Percentiles rank a stretch among this genome's conserved stretches.
phyloP scores from a whole-genome alignment of 257 asterid genomes.

The Solanum corneliomulleri region DNA sequence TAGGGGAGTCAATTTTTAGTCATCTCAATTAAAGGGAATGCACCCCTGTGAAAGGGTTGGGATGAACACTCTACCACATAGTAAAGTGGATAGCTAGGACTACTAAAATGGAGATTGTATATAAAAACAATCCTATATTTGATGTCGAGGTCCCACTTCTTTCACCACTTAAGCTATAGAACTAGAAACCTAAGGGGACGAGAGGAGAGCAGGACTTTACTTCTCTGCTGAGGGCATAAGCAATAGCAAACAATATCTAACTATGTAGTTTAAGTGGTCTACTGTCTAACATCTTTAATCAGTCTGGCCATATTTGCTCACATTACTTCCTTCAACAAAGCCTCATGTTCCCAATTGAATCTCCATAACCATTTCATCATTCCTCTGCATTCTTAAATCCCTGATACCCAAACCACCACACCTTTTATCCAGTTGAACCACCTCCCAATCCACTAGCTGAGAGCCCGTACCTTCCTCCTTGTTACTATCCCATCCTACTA shows the following conservation, averaged over 20 bases:
- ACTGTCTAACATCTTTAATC: neutral
- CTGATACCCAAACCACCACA: neutral
- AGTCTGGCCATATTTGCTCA: neutral
- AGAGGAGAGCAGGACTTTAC: neutral
- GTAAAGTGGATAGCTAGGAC: neutral
- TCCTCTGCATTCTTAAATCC: neutral
- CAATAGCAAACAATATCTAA: neutral
- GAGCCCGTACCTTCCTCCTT: neutral
- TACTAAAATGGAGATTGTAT: neutral
- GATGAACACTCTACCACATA: neutral
- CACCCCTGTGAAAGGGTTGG: neutral
- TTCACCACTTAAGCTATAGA: neutral
- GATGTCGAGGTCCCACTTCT: neutral
- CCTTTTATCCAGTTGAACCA: neutral
- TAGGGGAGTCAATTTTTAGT: neutral
- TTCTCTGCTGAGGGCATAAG: neutral
- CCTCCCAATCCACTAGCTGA: neutral
- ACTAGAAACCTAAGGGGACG: neutral
- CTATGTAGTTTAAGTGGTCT: neutral
- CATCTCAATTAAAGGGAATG: neutral
- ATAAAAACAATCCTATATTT: neutral
- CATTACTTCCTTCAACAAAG: neutral
- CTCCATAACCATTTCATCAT: neutral
- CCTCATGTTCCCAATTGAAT: neutral
- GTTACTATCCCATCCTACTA: neutral